Evolutionary conservation across 2,329 filamentous ascomycete genomes (phyloP).

Genomic region (Karstenula rhodostoma): DNA sequence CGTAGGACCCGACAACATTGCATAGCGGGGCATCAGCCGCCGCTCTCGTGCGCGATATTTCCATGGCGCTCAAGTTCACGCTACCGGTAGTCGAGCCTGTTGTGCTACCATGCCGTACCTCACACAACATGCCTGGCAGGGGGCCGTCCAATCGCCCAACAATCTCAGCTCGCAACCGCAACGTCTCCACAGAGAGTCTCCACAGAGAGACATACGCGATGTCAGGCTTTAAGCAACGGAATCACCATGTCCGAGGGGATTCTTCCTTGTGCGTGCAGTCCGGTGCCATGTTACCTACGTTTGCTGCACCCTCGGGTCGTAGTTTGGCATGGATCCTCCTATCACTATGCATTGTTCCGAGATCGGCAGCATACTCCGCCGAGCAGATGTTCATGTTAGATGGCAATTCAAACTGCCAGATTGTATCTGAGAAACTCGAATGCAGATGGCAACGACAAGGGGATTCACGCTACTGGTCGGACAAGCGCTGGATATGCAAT

Average conservation of each 20-base stretch:
- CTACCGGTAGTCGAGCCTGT: conserved; percentile 16
- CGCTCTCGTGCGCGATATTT: neutral
- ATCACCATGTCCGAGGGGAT: neutral
- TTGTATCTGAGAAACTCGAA: neutral
- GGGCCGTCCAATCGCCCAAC: conserved; percentile 25
- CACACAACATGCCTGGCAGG: conserved; percentile 19
- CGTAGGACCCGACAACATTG: neutral
- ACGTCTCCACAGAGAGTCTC: too few species aligned
- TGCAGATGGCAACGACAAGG: neutral
- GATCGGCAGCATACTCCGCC: neutral
- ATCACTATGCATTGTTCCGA: conserved; percentile 2
- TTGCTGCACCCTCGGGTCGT: neutral
- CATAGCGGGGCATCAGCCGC: neutral
- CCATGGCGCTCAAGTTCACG: neutral
- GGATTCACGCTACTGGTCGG: conserved; percentile 1
- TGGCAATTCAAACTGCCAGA: neutral
- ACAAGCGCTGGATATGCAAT: conserved; percentile 7
- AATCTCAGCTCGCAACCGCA: conserved; percentile 1
- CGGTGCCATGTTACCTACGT: conserved; percentile 8
- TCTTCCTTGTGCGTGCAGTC: neutral
- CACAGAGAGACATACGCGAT: conserved; percentile 18
- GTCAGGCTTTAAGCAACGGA: neutral
- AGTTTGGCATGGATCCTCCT: neutral
- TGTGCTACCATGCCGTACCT: conserved; percentile 15
- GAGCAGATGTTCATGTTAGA: neutral